Conservation (phyloP, 495 filamentous ascomycete genomes). For the Penicillium robsamsonii region DNA sequence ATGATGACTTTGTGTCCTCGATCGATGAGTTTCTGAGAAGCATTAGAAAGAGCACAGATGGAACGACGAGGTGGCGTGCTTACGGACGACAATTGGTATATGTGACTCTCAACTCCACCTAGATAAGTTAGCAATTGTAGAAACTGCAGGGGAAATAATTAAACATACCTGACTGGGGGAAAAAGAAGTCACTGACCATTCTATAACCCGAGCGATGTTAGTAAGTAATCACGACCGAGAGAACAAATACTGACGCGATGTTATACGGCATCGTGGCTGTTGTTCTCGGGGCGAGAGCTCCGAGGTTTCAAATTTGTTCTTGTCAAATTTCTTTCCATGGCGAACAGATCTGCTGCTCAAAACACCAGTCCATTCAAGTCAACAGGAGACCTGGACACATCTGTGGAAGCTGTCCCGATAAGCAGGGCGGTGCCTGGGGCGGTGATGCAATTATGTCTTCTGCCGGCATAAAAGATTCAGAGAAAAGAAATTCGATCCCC, state of each 20-base stretch:
- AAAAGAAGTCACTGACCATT: slow-evolving; percentile 99
- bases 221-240: slow-evolving; percentile 4
- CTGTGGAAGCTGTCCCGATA: slow-evolving; percentile 4
- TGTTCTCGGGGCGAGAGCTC: slow-evolving; percentile 7
- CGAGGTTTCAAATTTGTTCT: slow-evolving; percentile 8
- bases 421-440: slow-evolving; percentile 3
- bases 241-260: slow-evolving; percentile 58
- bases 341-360: slow-evolving; percentile 8
- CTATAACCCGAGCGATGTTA: slow-evolving; percentile 32
- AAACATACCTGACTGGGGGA: slow-evolving; percentile 76
- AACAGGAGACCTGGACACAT: background rate
- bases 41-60: slow-evolving; percentile 16
- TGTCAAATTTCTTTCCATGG: slow-evolving; percentile 21
- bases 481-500: slow-evolving; percentile 21
- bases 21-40: slow-evolving; percentile 76
- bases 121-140: slow-evolving; percentile 17
- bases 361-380: slow-evolving; percentile 11
- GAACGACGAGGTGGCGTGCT: slow-evolving; percentile 10
- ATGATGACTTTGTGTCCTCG: slow-evolving; percentile 97
- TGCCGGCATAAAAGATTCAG: slow-evolving; percentile 13
- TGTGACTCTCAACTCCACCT: slow-evolving; percentile 95
- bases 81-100: slow-evolving; percentile 88
- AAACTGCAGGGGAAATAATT: background rate
- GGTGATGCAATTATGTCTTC: slow-evolving; percentile 7
- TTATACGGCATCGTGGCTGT: slow-evolving; percentile 60